These are phyloP conservation scores for Periconia sp. DNA, from an alignment of 2,329 filamentous ascomycete species.

Conservation along the genomic window DNA sequence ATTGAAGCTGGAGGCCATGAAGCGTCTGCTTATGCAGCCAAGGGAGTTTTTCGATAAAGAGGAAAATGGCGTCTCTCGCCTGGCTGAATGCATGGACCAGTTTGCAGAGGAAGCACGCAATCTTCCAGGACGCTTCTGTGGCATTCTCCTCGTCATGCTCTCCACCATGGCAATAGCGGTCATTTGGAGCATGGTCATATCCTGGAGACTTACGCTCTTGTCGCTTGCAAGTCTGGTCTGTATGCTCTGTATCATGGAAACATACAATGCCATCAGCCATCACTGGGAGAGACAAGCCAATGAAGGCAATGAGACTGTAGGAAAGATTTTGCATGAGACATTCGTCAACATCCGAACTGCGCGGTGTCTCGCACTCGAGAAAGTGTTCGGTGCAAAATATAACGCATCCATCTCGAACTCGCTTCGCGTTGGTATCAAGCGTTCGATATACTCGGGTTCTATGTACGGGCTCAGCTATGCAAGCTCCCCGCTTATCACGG, in stretches of 20 bases:
- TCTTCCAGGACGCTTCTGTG: slow-evolving; percentile 75
- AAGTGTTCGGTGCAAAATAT: slow-evolving; percentile 69
- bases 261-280: slow-evolving; percentile 65
- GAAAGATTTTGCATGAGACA: slow-evolving; percentile 70
- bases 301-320: slow-evolving; percentile 61
- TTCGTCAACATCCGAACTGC: slow-evolving; percentile 80
- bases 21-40: slow-evolving; percentile 72
- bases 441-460: slow-evolving; percentile 67
- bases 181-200: slow-evolving; percentile 71
- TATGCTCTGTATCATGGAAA: slow-evolving; percentile 65
- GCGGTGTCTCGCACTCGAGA: slow-evolving; percentile 71
- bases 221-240: slow-evolving; percentile 69
- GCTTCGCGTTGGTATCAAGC: slow-evolving; percentile 63
- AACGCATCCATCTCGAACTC: slow-evolving; percentile 53
- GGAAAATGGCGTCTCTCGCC: slow-evolving; percentile 62
- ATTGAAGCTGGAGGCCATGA: slow-evolving; percentile 68
- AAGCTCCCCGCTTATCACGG: slow-evolving; percentile 70
- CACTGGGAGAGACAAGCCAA: slow-evolving; percentile 74
- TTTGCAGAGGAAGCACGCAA: slow-evolving; percentile 87
- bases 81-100: slow-evolving; percentile 74
- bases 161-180: slow-evolving; percentile 71
- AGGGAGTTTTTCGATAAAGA: slow-evolving; percentile 75
- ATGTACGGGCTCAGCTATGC: slow-evolving; percentile 80
- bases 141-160: slow-evolving; percentile 66
- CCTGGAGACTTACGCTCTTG: slow-evolving; percentile 81